Evolutionary conservation across 495 filamentous ascomycete genomes (phyloP).

Genomic region (Neurospora sublineolata): DNA sequence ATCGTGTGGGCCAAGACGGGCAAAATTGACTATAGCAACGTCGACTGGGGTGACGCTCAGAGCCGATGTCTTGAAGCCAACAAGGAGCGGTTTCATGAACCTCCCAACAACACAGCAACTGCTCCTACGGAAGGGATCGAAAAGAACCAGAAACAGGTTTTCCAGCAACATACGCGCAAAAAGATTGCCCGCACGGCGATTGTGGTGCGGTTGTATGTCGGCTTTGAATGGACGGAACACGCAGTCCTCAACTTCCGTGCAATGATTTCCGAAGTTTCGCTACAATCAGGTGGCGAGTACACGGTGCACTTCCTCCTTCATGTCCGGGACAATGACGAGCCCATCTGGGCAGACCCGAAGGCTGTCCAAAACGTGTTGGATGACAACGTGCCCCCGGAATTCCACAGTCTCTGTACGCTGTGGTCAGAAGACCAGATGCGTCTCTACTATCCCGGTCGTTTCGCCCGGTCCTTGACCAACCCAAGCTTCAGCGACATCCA

Average conservation of each 20-base stretch:
- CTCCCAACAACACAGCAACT: constrained; percentile 12
- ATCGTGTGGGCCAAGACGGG: constrained; percentile 56
- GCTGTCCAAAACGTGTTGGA: constrained; percentile 49
- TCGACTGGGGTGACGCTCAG: constrained; percentile 72
- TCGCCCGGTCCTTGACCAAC: constrained; percentile 54
- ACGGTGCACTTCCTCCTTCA: constrained; percentile 71
- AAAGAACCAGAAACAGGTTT: background rate
- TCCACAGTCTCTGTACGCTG: constrained; percentile 71
- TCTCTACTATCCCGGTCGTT: constrained; percentile 66
- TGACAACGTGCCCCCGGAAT: constrained; percentile 73
- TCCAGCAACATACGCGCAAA: constrained; percentile 14
- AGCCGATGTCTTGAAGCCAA: constrained; percentile 57
- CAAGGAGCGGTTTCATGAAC: constrained; percentile 44
- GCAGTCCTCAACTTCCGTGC: constrained; percentile 62
- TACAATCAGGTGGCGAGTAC: constrained; percentile 69
- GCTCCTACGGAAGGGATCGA: background rate
- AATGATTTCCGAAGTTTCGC: constrained; percentile 64
- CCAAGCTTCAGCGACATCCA: constrained; percentile 54
- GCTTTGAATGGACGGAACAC: constrained; percentile 56
- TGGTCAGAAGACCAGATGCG: constrained; percentile 94
- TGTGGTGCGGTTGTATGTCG: constrained; percentile 60
- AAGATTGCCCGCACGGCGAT: constrained; percentile 54
- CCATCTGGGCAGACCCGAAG: constrained; percentile 50
- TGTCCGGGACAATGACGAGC: constrained; percentile 52
- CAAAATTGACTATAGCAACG: constrained; percentile 60